phyloP scores from a whole-genome alignment of 108 stramenopile genomes.

The Nannochloropsis oceanica region DNA sequence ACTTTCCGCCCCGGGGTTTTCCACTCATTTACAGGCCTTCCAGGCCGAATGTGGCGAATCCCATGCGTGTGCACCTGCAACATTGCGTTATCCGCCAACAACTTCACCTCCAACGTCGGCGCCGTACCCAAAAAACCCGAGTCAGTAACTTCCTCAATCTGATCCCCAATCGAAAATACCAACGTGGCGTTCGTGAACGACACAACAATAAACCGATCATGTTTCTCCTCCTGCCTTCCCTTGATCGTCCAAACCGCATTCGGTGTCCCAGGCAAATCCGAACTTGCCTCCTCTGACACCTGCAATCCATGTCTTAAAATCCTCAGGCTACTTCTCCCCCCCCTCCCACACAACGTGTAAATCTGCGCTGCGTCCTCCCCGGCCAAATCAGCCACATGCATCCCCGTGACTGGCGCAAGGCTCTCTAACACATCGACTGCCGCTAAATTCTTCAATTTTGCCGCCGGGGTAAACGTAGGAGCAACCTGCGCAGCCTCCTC shows the following conservation, averaged over 20 bases:
- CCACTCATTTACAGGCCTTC: constrained; percentile 55
- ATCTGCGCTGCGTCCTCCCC: constrained; percentile 82
- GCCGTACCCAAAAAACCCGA: constrained; percentile 62
- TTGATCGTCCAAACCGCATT: constrained; percentile 78
- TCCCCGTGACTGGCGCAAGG: constrained; percentile 62
- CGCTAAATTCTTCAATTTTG: constrained; percentile 53
- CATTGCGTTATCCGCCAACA: constrained; percentile 59
- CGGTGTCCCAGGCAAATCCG: constrained; percentile 79
- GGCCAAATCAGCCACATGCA: constrained; percentile 74
- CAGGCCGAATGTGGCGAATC: constrained; percentile 62
- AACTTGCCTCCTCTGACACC: constrained; percentile 82
- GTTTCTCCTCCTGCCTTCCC: constrained; percentile 33
- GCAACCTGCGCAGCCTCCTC: constrained; percentile 40
- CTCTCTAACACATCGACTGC: constrained; percentile 58
- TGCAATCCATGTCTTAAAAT: constrained; percentile 72
- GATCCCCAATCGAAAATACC: constrained; percentile 79
- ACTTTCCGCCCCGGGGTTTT: constrained; percentile 69
- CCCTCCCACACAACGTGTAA: constrained; percentile 71
- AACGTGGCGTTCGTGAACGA: constrained; percentile 90
- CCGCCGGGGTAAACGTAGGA: constrained; percentile 54
- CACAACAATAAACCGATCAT: constrained; percentile 73
- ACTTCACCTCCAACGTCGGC: constrained; percentile 73
- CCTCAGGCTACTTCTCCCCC: constrained; percentile 56
- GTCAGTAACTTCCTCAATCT: constrained; percentile 80
- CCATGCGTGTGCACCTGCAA: constrained; percentile 80